Evolutionary conservation across 345 rosid species (phyloP), one percentile per base, ranked within the genome.

Genomic region (Clarkia xantiana): DNA sequence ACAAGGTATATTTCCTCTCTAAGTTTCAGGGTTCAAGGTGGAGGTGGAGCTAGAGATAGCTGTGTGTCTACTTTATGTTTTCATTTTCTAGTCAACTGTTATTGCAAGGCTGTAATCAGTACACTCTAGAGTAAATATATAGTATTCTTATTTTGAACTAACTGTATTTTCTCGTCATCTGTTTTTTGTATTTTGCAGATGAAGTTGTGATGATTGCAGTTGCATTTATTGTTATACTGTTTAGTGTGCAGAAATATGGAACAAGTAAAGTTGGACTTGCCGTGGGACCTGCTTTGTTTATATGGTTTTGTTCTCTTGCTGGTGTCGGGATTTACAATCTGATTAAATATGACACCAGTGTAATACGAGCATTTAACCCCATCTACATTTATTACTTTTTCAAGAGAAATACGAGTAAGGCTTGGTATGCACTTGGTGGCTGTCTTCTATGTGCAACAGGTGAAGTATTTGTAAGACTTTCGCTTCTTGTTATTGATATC

Each of bases 361-460:
- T 91, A 58, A 67, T 72, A 52, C 73, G 67, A 65, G 98, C 98
- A 52, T 86, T 91, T 63, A 91, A 86, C 73, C 98, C 98, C 17
- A 51, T 80, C 65, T 78, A 91, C 56, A 80, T 91, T 65, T 91
- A 86, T 77, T 78, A 54, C 63, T 91, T 70, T 70, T 91, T 86
- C 81, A 67, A 91, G 74, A 69, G 95, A 68, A 87, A 91, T 69
- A 76, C 96, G 34, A 56, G 62, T 42, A 78, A 78, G 56, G 98
- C 93, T 42, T 91, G 96, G 98, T 81, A 66, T 63, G 81, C 98
- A 4, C 96, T 91, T 40, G 98, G 98, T 49, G 96, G 98, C 59
- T 91, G 98, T 79, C 75, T 91, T 68, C 93, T 91, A 45, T 84
- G 96, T 65, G 98, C 87, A 62, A 87, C 98, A 73, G 96, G 96